Conservation (phyloP, 305 asterid species). For the Withania somnifera region DNA sequence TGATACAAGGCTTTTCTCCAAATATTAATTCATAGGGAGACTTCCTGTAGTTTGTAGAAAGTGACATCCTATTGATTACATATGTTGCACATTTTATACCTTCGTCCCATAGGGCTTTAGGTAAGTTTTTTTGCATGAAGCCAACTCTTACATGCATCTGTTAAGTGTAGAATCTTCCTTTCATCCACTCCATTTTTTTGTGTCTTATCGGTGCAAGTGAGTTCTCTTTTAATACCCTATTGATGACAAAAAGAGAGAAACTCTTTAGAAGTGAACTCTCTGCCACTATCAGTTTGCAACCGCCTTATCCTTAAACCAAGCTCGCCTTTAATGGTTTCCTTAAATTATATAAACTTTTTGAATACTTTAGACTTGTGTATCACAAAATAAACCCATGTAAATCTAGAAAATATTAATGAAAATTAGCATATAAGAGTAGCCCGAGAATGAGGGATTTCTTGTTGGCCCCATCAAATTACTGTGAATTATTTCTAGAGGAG, state of each 20-base stretch:
- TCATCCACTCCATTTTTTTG: background rate
- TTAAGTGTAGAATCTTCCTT: background rate
- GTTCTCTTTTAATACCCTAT: background rate
- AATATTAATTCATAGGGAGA: background rate
- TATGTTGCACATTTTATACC: background rate
- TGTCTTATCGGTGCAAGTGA: background rate
- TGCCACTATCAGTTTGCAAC: background rate
- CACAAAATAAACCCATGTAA: too few species aligned
- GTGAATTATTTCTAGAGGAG: too few species aligned
- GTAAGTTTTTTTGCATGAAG: background rate
- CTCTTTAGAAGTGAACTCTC: background rate
- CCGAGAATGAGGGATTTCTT: too few species aligned
- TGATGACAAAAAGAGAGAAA: background rate
- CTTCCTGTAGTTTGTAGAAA: background rate
- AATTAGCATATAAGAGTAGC: background rate
- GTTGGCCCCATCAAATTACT: too few species aligned
- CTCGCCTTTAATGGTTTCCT: too few species aligned
- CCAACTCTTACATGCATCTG: background rate
- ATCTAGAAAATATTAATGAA: background rate
- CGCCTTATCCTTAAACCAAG: background rate
- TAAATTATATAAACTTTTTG: too few species aligned
- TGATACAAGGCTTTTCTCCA: background rate
- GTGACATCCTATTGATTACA: too few species aligned
- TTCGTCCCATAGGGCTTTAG: background rate
- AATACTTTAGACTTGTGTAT: background rate